Conservation (phyloP, 164 flowering plant species). For the Vitis rupestris region DNA sequence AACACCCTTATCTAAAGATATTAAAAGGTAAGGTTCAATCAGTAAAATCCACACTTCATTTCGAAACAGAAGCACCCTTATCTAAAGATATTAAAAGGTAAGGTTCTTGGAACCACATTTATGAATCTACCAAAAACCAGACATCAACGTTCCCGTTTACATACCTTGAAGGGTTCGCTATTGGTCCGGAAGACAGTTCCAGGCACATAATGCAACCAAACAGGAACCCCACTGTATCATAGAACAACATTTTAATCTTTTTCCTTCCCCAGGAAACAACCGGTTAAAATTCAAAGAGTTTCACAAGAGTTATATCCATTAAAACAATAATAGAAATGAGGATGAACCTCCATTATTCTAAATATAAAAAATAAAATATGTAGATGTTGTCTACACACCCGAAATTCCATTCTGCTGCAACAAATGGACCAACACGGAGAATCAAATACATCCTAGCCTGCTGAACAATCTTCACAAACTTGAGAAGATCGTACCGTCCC, state of each 20-base stretch:
- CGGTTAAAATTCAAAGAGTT: background rate
- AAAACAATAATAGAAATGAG: background rate
- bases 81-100: background rate
- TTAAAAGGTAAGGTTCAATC: background rate
- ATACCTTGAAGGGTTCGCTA: constrained; percentile 80
- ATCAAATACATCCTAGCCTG: constrained; percentile 75
- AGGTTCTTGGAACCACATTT: background rate
- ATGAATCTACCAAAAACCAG: background rate
- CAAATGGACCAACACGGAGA: constrained; percentile 91
- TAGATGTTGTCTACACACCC: constrained; percentile 45
- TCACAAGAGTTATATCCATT: background rate
- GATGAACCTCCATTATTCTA: background rate
- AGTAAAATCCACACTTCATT: no score
- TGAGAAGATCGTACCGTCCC: constrained; percentile 79
- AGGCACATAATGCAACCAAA: constrained; percentile 91
- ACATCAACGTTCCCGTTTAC: background rate
- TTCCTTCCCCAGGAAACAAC: background rate
- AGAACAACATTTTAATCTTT: constrained; percentile 2
- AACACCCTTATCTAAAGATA: background rate
- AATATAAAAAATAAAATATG: background rate
- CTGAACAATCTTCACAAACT: constrained; percentile 85
- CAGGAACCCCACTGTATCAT: constrained; percentile 82
- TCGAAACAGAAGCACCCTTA: background rate
- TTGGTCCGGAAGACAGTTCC: constrained; percentile 85
- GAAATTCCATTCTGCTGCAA: constrained; percentile 95